Percentiles rank a stretch among this genome's conserved stretches.
These are phyloP conservation scores for Murraya koenigii DNA, from an alignment of 345 rosid species.

Conservation along the genomic window DNA sequence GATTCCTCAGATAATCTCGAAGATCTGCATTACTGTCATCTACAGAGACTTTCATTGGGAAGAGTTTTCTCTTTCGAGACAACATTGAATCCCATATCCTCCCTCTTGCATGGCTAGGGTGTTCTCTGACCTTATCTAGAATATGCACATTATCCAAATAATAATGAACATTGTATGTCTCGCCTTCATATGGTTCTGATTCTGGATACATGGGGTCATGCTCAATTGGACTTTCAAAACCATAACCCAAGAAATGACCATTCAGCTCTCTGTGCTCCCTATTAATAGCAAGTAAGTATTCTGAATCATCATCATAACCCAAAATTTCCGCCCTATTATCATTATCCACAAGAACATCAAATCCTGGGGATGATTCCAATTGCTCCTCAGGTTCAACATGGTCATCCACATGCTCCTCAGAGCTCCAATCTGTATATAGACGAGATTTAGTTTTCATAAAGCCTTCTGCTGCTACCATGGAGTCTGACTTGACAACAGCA, in stretches of 20 bases:
- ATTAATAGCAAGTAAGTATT: constrained; percentile 23
- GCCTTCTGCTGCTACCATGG: constrained; percentile 26
- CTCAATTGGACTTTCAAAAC: constrained; percentile 28
- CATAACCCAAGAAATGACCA: constrained; percentile 26
- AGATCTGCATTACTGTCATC: constrained; percentile 33
- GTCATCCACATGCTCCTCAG: constrained; percentile 30
- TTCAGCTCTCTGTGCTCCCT: constrained; percentile 24
- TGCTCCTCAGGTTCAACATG: constrained; percentile 36
- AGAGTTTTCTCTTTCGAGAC: constrained; percentile 31
- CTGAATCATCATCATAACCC: constrained; percentile 34
- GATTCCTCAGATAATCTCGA: constrained; percentile 33
- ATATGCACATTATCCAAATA: constrained; percentile 22
- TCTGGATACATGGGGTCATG: constrained; percentile 27
- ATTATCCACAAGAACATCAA: constrained; percentile 53
- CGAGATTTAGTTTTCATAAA: constrained; percentile 20
- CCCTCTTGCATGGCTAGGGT: constrained; percentile 15
- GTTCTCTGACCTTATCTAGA: constrained; percentile 19
- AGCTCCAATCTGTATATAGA: constrained; percentile 13
- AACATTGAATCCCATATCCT: constrained; percentile 27
- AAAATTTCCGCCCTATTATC: constrained; percentile 37
- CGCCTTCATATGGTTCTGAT: constrained; percentile 19
- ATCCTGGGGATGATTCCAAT: constrained; percentile 49
- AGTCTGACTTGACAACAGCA: constrained; percentile 16
- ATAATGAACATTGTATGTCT: constrained; percentile 21
- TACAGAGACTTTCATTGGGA: constrained; percentile 16